A percentile compares a stretch with the other conserved stretches of the same genome.
phyloP scores from a whole-genome alignment of 129 eudicot species.

The Tanacetum coccineum region DNA sequence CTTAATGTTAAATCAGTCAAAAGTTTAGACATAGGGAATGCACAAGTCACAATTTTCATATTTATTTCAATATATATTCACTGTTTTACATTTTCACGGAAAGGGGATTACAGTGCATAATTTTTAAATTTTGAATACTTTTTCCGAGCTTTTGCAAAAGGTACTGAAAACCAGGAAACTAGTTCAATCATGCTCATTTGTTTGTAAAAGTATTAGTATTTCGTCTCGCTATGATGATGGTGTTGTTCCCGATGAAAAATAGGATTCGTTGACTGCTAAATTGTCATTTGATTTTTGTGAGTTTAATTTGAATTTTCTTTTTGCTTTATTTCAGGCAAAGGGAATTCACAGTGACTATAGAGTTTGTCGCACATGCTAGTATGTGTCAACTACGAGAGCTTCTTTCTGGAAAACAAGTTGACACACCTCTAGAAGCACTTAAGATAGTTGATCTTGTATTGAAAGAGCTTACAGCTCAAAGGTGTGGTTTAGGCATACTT shows the following conservation, averaged over 20 bases:
- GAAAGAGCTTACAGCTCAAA: conserved; percentile 52
- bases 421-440: conserved; percentile 50
- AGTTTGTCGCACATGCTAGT: conserved; percentile 55
- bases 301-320: conserved; percentile 10
- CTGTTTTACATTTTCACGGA: background rate
- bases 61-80: background rate
- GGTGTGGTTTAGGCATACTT: conserved; percentile 24
- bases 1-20: conserved; percentile 8
- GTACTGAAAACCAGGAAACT: conserved; percentile 6
- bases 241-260: background rate
- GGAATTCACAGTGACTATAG: conserved; percentile 48
- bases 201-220: conserved; percentile 4
- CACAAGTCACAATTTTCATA: background rate
- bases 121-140: background rate
- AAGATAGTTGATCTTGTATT: conserved; percentile 51
- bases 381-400: conserved; percentile 49
- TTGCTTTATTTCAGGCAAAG: conserved; percentile 39
- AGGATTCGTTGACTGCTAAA: conserved; percentile 1
- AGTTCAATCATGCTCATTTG: background rate
- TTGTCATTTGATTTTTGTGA: background rate
- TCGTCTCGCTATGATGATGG: background rate
- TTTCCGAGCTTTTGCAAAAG: background rate
- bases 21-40: conserved; percentile 21
- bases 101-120: background rate
- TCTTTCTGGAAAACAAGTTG: conserved; percentile 52